Percentiles rank a stretch among this genome's conserved stretches.
These are phyloP conservation scores for Globisporangium spinosum DNA, from an alignment of 352 stramenopile species.

Conservation along the genomic window DNA sequence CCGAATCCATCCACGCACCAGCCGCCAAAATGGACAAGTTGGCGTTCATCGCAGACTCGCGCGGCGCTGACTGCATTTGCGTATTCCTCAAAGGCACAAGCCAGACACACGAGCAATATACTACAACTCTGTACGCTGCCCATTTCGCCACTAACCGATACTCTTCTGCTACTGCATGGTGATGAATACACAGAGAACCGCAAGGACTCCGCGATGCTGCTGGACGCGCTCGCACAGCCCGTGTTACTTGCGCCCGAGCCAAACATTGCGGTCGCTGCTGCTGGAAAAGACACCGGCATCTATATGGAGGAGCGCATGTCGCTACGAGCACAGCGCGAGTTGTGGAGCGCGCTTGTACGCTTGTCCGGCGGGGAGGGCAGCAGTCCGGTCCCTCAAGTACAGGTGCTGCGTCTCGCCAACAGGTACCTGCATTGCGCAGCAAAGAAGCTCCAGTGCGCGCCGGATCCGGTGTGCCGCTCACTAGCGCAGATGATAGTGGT, in stretches of 20 bases:
- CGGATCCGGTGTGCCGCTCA: constrained; percentile 10
- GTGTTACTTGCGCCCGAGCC: constrained; percentile 18
- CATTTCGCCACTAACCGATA: not conserved
- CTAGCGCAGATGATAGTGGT: constrained; percentile 8
- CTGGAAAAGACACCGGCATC: constrained; percentile 24
- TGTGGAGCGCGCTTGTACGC: constrained; percentile 52
- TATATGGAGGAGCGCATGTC: constrained; percentile 37
- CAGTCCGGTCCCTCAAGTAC: not conserved
- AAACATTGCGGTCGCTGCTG: not conserved
- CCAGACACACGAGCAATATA: too few relatives aligned
- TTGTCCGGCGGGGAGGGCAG: not conserved
- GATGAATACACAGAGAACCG: constrained; percentile 32
- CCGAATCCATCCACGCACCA: not conserved
- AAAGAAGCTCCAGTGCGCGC: constrained; percentile 3
- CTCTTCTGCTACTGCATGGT: not conserved
- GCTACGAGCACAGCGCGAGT: constrained; percentile 41
- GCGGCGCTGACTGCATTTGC: constrained; percentile 40
- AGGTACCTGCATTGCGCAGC: constrained; percentile 17
- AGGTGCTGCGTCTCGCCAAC: constrained; percentile 11
- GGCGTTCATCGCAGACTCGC: constrained; percentile 31
- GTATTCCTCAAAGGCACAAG: constrained; percentile 33
- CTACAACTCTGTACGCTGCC: too few relatives aligned
- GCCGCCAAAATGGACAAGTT: constrained; percentile 15
- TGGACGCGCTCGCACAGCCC: constrained; percentile 27
- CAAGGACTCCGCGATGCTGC: constrained; percentile 25